Evolutionary conservation across 208 protist species (phyloP).

Genomic region (Trypanosomatidae sp.): DNA sequence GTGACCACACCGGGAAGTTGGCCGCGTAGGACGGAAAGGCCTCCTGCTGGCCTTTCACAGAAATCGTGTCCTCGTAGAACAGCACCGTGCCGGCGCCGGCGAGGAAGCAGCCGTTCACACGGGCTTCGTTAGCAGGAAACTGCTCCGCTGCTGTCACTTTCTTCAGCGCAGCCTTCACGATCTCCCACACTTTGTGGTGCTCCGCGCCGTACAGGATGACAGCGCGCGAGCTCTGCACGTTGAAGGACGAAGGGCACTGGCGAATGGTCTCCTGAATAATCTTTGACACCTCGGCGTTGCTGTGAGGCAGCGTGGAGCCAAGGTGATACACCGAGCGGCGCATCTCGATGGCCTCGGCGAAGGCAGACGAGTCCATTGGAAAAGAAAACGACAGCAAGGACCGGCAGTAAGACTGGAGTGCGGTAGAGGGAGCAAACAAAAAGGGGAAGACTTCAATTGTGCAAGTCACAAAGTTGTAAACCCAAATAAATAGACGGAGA

Average conservation of each 20-base stretch:
- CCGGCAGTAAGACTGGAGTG: too few relatives aligned
- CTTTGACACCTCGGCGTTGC: conserved; percentile 26
- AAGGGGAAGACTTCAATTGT: too few relatives aligned
- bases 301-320: conserved; percentile 32
- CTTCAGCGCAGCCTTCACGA: conserved; percentile 44
- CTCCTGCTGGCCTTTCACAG: conserved; percentile 40
- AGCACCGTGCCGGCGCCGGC: conserved; percentile 51
- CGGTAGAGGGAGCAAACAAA: too few relatives aligned
- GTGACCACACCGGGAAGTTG: conserved; percentile 44
- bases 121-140: conserved; percentile 28
- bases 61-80: conserved; percentile 49
- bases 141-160: conserved; percentile 29
- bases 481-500: too few relatives aligned
- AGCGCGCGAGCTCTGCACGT: conserved; percentile 50
- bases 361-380: too few relatives aligned
- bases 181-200: conserved; percentile 57
- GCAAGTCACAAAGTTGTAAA: too few relatives aligned
- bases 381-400: too few relatives aligned
- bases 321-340: conserved; percentile 53
- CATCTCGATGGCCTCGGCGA: too few relatives aligned
- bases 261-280: conserved; percentile 39
- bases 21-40: conserved; percentile 40
- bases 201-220: conserved; percentile 54
- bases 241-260: conserved; percentile 51
- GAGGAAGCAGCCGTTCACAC: conserved; percentile 48